A percentile compares a stretch with the other conserved stretches of the same genome.
Conservation (phyloP, 2,329 filamentous ascomycete species). For the Aureobasidium pullulans region DNA sequence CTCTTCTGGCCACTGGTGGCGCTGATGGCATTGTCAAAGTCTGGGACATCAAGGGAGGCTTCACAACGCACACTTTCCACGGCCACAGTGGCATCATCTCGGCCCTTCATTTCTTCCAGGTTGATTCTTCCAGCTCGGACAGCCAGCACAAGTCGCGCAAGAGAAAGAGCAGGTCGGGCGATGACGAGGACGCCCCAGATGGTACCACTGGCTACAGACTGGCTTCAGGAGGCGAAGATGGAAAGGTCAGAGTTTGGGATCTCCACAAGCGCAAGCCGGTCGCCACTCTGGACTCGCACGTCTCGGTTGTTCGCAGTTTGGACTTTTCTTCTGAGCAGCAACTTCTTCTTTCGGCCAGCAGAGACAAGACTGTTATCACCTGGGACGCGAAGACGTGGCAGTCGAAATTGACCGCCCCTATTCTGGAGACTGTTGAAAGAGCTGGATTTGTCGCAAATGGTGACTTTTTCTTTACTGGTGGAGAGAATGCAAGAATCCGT, state of each 20-base stretch:
- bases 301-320: constrained; percentile 84
- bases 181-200: constrained; percentile 42
- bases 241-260: constrained; percentile 87
- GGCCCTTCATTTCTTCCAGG: constrained; percentile 83
- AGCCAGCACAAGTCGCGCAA: constrained; percentile 29
- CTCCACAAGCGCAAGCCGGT: constrained; percentile 72
- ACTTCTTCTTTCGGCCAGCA: constrained; percentile 70
- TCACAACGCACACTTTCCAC: constrained; percentile 89
- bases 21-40: constrained; percentile 93
- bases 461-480: constrained; percentile 70
- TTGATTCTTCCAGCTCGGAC: constrained; percentile 19
- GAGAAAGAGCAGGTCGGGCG: constrained; percentile 42
- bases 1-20: constrained; percentile 82
- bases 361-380: constrained; percentile 89
- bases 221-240: constrained; percentile 88
- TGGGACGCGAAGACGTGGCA: constrained; percentile 90
- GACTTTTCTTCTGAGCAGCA: constrained; percentile 73
- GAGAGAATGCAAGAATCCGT: constrained; percentile 72
- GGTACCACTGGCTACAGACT: constrained; percentile 62
- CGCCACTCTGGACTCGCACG: constrained; percentile 79
- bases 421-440: constrained; percentile 77
- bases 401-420: constrained; percentile 68
- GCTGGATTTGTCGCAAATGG: constrained; percentile 71
- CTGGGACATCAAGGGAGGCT: constrained; percentile 89
- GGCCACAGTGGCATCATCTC: constrained; percentile 88